Base-by-base conservation (phyloP, 2,329 filamentous ascomycete genomes). In the Aspergillus awamori region DNA sequence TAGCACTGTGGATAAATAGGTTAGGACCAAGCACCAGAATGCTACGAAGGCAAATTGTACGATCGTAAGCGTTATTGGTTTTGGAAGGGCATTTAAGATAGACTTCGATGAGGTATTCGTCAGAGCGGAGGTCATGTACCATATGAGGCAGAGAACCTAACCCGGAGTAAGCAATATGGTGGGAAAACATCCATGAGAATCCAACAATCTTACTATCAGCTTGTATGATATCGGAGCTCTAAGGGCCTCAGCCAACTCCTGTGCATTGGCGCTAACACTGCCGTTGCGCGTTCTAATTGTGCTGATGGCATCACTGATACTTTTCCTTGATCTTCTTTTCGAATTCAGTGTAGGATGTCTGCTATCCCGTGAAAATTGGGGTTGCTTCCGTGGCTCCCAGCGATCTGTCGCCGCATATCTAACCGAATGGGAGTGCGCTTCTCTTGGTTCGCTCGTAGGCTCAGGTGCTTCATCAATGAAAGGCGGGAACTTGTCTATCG, bases 51-150 rank as follows among this genome's bases (percentile, higher is more conserved):
- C 90, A 79, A 99, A 99, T 82, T 99, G 95, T 55, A 97, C 84
- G 60, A 97, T 84, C 1, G 94, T 98, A 70, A 98, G 85, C 20
- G 94, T 97, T 33, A 95, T 90, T 1, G 94, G 94, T 77, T 92
- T 95, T 61, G 91, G 88, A 67, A 97, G 92, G 47, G 92, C 91
- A 68, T 92, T 97, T 63, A 98, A 83, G 72, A 99, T 99, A 17
- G 94, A 91, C 80, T 99, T 99, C 56, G 95, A 97, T 24, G 95
- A 98, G 2, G 95, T 97, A 76, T 98, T 99, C 64, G 95, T 97
- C 69, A 98, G 82, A 64, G 96, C 95, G 47, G 94, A 98, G 24
- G 93, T 96, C 75, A 91, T 86, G 81, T 98, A 99, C 95, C 95
- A 98, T 72, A 94, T 80, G 60, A 93, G 80, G 78, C 94, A 98